Evolutionary conservation across 331 rosid genomes (phyloP), one percentile per base, ranked within the genome.

Genomic region (Malus hybrid): DNA sequence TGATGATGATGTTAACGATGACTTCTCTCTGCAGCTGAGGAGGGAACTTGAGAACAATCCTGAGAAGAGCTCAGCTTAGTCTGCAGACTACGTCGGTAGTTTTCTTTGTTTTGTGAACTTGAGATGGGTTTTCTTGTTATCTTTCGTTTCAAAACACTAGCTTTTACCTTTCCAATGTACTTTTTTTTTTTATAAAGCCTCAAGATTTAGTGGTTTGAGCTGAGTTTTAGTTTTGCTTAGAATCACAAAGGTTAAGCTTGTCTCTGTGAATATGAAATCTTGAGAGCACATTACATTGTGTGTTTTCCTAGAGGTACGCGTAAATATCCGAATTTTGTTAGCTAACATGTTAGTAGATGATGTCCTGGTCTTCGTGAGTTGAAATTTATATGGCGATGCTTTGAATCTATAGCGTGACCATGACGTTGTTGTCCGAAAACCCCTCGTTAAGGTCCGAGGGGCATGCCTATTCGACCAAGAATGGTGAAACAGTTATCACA

Each of bases 1-100:
- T 62, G 97, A 91, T 44, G 96, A 93, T 1, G 98, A 93, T 32
- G 97, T 93, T 57, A 91, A 91, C 3, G 97, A 91, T 52, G 98
- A 24, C 24, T 24, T 24, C 24, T 24, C 24, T 24, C 24, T 24
- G 24, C 24, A 24, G 24, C 24, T 24, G 63, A 87, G 87, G 85
- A 87, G 86, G 81, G 98, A 93, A 76, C 77, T 93, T 80, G 97
- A 89, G 84, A 87, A 70, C 89, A 87, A 86, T 44, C 22, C 82
- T 53, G 93, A 82, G 57, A 89, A 89, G 90, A 88, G 83, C 68
- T 79, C 62, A 73, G 70, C 60, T 74, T 80, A 84, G 60, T 28
- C 60, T 60, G 52, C 58, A 50, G 70, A 78, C 42, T 44, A n/a
- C 56, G 10, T 36, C 33, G 16, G 16, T 44, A 18, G 22, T 33